phyloP scores from a whole-genome alignment of 2,329 filamentous ascomycete genomes.

The Neonectria sp. region DNA sequence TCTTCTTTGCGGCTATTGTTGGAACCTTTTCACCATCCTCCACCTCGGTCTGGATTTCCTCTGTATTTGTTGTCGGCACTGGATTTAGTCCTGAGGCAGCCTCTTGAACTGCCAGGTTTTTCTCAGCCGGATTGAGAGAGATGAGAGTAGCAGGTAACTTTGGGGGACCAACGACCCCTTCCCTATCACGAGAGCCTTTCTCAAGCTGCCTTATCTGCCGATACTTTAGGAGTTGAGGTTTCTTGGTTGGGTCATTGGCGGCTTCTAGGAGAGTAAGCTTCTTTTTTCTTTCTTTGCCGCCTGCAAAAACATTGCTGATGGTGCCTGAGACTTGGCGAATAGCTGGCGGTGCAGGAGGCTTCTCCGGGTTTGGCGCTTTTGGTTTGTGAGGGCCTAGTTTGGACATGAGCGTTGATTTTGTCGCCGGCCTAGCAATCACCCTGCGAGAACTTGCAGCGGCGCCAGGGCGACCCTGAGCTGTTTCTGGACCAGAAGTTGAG shows the following conservation, averaged over 20 bases:
- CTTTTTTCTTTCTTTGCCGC: constrained; percentile 57
- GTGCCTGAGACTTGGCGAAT: constrained; percentile 25
- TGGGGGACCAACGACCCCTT: constrained; percentile 57
- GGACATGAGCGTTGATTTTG: constrained; percentile 15
- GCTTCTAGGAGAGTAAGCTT: constrained; percentile 55
- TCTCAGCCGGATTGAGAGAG: constrained; percentile 51
- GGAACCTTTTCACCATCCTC: neutral
- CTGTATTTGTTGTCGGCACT: constrained; percentile 22
- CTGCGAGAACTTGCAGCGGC: neutral
- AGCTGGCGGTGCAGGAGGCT: constrained; percentile 19
- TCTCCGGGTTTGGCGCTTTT: constrained; percentile 14
- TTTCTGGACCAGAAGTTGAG: constrained; percentile 7
- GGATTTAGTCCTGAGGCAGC: neutral
- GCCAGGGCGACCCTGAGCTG: constrained; percentile 1
- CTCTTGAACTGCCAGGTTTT: neutral
- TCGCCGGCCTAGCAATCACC: neutral
- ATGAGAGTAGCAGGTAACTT: constrained; percentile 49
- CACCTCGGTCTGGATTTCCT: neutral
- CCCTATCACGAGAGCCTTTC: constrained; percentile 59
- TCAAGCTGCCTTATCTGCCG: constrained; percentile 58
- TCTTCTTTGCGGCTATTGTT: constrained; percentile 36
- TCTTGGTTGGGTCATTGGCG: constrained; percentile 59
- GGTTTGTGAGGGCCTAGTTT: constrained; percentile 19
- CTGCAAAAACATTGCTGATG: constrained; percentile 61
- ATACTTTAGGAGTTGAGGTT: constrained; percentile 57